A percentile compares a stretch with the other conserved stretches of the same genome.
These are phyloP conservation scores for Diaporthe velutina DNA, from an alignment of 2,329 filamentous ascomycete species.

Conservation along the genomic window DNA sequence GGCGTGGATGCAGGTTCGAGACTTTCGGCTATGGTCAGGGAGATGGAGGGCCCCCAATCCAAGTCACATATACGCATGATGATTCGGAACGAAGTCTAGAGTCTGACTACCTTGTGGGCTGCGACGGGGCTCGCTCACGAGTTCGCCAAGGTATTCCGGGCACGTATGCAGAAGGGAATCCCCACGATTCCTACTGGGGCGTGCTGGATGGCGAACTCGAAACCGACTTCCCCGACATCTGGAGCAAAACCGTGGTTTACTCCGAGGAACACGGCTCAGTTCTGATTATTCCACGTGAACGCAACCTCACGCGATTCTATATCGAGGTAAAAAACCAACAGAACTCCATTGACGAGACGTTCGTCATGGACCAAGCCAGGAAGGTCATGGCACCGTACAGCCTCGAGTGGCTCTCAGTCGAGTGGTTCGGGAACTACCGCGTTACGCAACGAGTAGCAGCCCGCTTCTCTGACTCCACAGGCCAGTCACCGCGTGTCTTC, in stretches of 20 bases:
- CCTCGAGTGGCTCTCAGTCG: constrained; percentile 69
- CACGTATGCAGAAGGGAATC: constrained; percentile 67
- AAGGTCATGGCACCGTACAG: constrained; percentile 71
- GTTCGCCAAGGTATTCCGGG: constrained; percentile 74
- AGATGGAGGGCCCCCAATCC: constrained; percentile 52
- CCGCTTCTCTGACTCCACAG: constrained; percentile 71
- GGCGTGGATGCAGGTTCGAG: constrained; percentile 46
- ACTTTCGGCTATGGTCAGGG: constrained; percentile 48
- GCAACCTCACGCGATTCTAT: constrained; percentile 77
- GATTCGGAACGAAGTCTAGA: constrained; percentile 44
- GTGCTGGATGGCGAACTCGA: constrained; percentile 79
- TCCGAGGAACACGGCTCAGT: constrained; percentile 77
- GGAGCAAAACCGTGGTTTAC: constrained; percentile 79
- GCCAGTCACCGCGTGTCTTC: constrained; percentile 67
- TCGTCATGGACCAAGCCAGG: constrained; percentile 76
- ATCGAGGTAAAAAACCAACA: constrained; percentile 67
- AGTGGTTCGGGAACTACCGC: constrained; percentile 81
- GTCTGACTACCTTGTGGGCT: constrained; percentile 35
- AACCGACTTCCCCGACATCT: constrained; percentile 81
- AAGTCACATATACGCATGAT: constrained; percentile 53
- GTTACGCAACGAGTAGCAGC: constrained; percentile 79
- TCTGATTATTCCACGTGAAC: constrained; percentile 78
- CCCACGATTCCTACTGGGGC: constrained; percentile 73
- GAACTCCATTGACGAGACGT: constrained; percentile 65
- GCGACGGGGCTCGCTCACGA: constrained; percentile 76